phyloP scores from a whole-genome alignment of 768 basidiomycete genomes.

The Tricholoma flavovirens region DNA sequence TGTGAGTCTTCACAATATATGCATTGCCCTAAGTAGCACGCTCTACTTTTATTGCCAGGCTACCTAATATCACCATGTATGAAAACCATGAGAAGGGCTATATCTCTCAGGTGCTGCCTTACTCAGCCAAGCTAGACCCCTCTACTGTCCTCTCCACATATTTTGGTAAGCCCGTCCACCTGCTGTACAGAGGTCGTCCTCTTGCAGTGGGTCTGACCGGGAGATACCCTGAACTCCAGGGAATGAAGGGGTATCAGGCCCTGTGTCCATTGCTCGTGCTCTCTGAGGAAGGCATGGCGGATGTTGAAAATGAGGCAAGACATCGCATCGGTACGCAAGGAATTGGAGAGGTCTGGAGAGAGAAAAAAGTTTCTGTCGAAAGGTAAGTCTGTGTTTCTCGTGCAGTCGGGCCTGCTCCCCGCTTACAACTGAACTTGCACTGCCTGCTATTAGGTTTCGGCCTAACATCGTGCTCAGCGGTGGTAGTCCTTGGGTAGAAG shows the following conservation, averaged over 20 bases:
- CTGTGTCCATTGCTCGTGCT: constrained; percentile 65
- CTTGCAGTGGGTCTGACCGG: constrained; percentile 29
- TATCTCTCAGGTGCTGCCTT: constrained; percentile 41
- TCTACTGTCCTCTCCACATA: constrained; percentile 54
- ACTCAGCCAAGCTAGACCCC: constrained; percentile 30
- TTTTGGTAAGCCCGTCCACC: constrained; percentile 51
- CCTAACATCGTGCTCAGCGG: constrained; percentile 71
- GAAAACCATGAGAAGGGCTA: constrained; percentile 51
- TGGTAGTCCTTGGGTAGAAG: constrained; percentile 65
- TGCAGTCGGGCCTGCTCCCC: too few relatives aligned
- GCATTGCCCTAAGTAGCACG: background rate
- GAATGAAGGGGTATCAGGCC: constrained; percentile 59
- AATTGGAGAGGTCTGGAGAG: constrained; percentile 47
- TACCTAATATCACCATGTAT: background rate
- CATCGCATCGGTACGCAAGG: constrained; percentile 43
- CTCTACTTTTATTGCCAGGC: background rate
- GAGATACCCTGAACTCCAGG: constrained; percentile 51
- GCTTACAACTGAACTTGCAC: background rate
- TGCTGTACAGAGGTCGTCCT: constrained; percentile 57
- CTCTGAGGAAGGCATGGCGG: constrained; percentile 58
- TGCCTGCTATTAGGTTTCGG: constrained; percentile 47
- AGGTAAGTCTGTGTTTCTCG: constrained; percentile 33
- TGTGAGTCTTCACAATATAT: constrained; percentile 32
- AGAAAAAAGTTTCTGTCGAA: constrained; percentile 47
- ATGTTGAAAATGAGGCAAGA: constrained; percentile 44